A percentile compares a stretch with the other conserved stretches of the same genome.
Conservation (phyloP, 768 basidiomycete species). For the Mycena metata region DNA sequence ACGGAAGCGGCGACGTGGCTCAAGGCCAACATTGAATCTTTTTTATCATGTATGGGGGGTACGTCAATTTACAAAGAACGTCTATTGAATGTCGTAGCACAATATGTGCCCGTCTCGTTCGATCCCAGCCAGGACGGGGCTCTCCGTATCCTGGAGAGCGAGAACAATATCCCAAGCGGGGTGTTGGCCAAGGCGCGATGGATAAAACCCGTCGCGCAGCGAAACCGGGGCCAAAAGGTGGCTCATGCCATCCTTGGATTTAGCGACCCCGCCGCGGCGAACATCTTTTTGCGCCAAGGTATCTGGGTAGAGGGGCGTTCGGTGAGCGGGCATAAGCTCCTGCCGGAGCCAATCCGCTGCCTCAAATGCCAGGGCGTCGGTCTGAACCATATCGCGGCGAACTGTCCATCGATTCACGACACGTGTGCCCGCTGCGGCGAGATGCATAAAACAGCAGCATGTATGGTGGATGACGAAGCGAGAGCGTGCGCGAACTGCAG, state of each 20-base stretch:
- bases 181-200: slow-evolving; percentile 38
- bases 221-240: slow-evolving; percentile 34
- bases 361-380: slow-evolving; percentile 36
- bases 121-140: slow-evolving; percentile 8
- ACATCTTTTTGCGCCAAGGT: slow-evolving; percentile 29
- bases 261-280: slow-evolving; percentile 24
- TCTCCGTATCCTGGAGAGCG: slow-evolving; percentile 28
- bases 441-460: slow-evolving; percentile 39
- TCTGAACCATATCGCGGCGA: slow-evolving; percentile 35
- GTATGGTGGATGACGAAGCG: slow-evolving; percentile 23
- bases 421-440: slow-evolving; percentile 37
- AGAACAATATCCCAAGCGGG: slow-evolving; percentile 23
- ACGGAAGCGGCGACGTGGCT: neutral
- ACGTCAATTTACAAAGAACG: slow-evolving; percentile 17
- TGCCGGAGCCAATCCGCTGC: slow-evolving; percentile 35
- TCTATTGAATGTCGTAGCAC: slow-evolving; percentile 32
- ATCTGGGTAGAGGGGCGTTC: slow-evolving; percentile 35
- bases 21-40: slow-evolving; percentile 4
- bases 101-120: slow-evolving; percentile 42
- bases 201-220: slow-evolving; percentile 42
- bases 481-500: slow-evolving; percentile 45
- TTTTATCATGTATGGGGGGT: slow-evolving; percentile 33
- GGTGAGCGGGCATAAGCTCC: slow-evolving; percentile 28
- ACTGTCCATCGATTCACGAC: slow-evolving; percentile 30
- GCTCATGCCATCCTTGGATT: slow-evolving; percentile 45